These are phyloP conservation scores for Phlegmacium glaucopus DNA, from an alignment of 768 basidiomycete genomes.

Conservation along the genomic window DNA sequence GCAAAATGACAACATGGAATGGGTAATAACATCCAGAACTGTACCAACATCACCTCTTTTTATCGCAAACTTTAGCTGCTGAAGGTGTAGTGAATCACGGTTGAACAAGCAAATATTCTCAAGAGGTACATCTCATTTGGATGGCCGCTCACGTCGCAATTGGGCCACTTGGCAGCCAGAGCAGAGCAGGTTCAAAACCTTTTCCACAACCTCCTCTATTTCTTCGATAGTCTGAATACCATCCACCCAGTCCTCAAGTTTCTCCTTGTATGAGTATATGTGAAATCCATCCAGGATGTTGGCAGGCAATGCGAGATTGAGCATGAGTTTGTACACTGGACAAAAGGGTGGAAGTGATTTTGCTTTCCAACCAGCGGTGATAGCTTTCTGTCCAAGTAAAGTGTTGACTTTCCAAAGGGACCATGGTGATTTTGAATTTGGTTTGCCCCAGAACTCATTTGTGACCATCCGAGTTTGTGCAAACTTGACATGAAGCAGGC, in stretches of 20 bases:
- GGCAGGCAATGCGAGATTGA: constrained; percentile 10
- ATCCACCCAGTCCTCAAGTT: constrained; percentile 8
- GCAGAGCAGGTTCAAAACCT: neutral
- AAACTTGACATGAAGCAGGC: constrained; percentile 24
- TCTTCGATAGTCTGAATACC: neutral
- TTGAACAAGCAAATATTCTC: constrained; percentile 15
- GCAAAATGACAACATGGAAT: constrained; percentile 11
- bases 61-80: constrained; percentile 10
- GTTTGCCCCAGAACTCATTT: constrained; percentile 26
- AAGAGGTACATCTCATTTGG: constrained; percentile 9
- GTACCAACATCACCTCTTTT: constrained; percentile 15
- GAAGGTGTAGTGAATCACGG: constrained; percentile 10
- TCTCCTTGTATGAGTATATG: neutral
- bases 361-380: constrained; percentile 12
- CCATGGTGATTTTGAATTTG: constrained; percentile 18
- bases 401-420: constrained; percentile 16
- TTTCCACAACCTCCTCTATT: neutral
- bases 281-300: constrained; percentile 17
- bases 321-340: constrained; percentile 13
- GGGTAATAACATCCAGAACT: constrained; percentile 10
- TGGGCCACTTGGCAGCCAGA: neutral
- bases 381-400: constrained; percentile 8
- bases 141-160: neutral
- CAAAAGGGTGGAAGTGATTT: constrained; percentile 12
- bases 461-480: constrained; percentile 14